These are phyloP conservation scores for Suillus luteus DNA, from an alignment of 768 basidiomycete genomes.

Conservation along the genomic window DNA sequence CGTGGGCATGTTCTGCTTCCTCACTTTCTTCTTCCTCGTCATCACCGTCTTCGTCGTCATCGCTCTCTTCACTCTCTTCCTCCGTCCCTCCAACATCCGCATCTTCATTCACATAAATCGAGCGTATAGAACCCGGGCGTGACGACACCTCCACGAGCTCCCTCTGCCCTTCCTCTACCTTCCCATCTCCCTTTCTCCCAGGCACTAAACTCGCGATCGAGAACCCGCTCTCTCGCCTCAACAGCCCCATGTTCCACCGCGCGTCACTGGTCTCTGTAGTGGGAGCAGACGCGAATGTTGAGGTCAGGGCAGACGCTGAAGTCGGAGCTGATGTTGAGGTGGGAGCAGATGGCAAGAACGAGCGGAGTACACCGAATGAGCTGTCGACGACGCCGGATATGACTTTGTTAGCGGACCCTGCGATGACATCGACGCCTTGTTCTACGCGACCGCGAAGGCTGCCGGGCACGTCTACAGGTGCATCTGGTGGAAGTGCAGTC, in stretches of 20 bases:
- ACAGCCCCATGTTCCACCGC: conserved; percentile 59
- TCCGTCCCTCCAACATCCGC: conserved; percentile 22
- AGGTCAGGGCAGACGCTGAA: conserved; percentile 31
- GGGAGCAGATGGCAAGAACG: conserved; percentile 59
- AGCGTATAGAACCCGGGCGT: conserved; percentile 49
- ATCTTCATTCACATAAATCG: conserved; percentile 19
- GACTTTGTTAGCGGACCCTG: conserved; percentile 79
- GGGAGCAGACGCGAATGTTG: conserved; percentile 11
- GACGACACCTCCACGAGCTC: conserved; percentile 58
- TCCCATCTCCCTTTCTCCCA: conserved; percentile 20
- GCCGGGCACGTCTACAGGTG: conserved; percentile 50
- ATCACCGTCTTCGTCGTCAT: conserved; percentile 33
- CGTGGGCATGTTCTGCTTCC: conserved; percentile 43
- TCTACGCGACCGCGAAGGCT: conserved; percentile 75
- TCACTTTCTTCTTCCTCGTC: conserved; percentile 42
- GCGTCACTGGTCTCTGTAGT: conserved; percentile 22
- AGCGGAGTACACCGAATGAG: conserved; percentile 83
- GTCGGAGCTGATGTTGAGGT: conserved; percentile 16
- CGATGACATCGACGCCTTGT: conserved; percentile 77
- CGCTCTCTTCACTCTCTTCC: conserved; percentile 31
- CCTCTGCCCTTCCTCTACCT: conserved; percentile 42
- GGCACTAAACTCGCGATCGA: conserved; percentile 82
- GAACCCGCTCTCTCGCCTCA: conserved; percentile 77
- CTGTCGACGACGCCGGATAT: conserved; percentile 87
- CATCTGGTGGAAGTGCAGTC: conserved; percentile 46